Percentiles rank a stretch among this genome's conserved stretches.
phyloP scores from a whole-genome alignment of 2,329 filamentous ascomycete species.

The Torrubiellomyces zombiae region DNA sequence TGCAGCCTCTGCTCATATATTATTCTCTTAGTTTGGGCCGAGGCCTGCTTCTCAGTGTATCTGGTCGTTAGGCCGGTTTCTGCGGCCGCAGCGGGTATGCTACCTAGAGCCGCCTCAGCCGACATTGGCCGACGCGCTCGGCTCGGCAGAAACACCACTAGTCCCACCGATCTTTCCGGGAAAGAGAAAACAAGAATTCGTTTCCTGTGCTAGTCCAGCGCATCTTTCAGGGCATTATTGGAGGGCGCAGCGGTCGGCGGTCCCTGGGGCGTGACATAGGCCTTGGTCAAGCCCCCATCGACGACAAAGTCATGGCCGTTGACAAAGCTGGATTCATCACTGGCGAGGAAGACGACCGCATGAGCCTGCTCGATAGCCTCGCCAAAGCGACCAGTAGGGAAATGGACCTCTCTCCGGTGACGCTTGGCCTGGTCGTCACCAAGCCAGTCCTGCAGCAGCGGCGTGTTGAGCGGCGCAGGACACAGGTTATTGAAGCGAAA shows the following conservation, averaged over 20 bases:
- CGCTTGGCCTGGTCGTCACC: conserved; percentile 75
- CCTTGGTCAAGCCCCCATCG: conserved; percentile 89
- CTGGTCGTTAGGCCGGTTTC: too few relatives aligned
- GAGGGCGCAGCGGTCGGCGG: conserved; percentile 33
- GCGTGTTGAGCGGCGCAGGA: conserved; percentile 82
- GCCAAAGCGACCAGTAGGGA: conserved; percentile 74
- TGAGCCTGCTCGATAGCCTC: conserved; percentile 91
- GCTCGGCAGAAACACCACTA: conserved; percentile 7
- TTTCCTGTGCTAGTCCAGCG: conserved; percentile 25
- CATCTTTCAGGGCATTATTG: conserved; percentile 41
- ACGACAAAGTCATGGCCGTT: conserved; percentile 88
- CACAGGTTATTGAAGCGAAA: conserved; percentile 85
- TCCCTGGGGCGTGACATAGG: conserved; percentile 60
- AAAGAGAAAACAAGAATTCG: too few relatives aligned
- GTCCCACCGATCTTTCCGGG: conserved; percentile 9
- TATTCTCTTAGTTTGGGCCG: too few relatives aligned
- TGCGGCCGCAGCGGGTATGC: too few relatives aligned
- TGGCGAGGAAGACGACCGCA: conserved; percentile 73
- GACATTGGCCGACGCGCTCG: too few relatives aligned
- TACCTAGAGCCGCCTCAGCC: too few relatives aligned
- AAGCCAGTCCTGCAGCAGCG: conserved; percentile 82
- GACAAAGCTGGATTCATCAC: conserved; percentile 77
- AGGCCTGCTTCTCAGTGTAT: too few relatives aligned
- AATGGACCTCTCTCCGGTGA: conserved; percentile 70
- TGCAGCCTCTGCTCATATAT: too few relatives aligned